These are phyloP conservation scores for Physcomitrellopsis africana DNA, from an alignment of 225 moss, liverwort and hornwort genomes.

Conservation along the genomic window DNA sequence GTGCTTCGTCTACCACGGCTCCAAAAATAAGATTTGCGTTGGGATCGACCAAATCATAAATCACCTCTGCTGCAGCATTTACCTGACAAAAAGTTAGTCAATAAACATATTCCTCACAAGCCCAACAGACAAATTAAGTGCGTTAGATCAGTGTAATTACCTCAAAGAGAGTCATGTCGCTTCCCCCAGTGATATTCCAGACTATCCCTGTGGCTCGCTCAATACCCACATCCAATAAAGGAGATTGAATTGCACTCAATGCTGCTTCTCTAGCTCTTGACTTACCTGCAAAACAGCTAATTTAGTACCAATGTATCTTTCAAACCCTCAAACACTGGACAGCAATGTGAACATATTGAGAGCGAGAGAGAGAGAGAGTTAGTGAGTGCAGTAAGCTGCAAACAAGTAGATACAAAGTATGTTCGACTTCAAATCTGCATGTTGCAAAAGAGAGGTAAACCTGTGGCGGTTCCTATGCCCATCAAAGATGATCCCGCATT, in stretches of 20 bases:
- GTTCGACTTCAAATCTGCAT: neutral
- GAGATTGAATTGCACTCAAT: slow-evolving; percentile 94
- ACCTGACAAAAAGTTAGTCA: slow-evolving; percentile 57
- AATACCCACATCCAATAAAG: slow-evolving; percentile 90
- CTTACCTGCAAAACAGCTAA: slow-evolving; percentile 60
- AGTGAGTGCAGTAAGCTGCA: slow-evolving; percentile 1
- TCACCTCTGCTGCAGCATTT: slow-evolving; percentile 97
- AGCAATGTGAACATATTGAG: slow-evolving; percentile 21
- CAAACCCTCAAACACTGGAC: neutral
- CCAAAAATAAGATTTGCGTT: slow-evolving; percentile 96
- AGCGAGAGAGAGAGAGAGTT: too few species aligned
- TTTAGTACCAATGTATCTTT: neutral
- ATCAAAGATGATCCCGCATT: slow-evolving; percentile 95
- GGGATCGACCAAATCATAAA: slow-evolving; percentile 96
- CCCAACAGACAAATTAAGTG: slow-evolving; percentile 7
- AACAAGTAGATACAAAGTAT: slow-evolving; percentile 6
- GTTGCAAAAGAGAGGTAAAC: slow-evolving; percentile 41
- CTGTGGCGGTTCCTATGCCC: slow-evolving; percentile 97
- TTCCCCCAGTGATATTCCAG: slow-evolving; percentile 97
- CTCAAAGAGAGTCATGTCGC: slow-evolving; percentile 97
- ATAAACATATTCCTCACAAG: slow-evolving; percentile 16
- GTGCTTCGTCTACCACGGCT: slow-evolving; percentile 95
- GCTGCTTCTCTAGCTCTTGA: slow-evolving; percentile 96
- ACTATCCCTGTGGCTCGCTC: slow-evolving; percentile 97
- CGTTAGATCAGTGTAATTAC: slow-evolving; percentile 36